These are phyloP conservation scores for Neurospora sp. DNA, from an alignment of 495 filamentous ascomycete genomes.

Conservation along the genomic window DNA sequence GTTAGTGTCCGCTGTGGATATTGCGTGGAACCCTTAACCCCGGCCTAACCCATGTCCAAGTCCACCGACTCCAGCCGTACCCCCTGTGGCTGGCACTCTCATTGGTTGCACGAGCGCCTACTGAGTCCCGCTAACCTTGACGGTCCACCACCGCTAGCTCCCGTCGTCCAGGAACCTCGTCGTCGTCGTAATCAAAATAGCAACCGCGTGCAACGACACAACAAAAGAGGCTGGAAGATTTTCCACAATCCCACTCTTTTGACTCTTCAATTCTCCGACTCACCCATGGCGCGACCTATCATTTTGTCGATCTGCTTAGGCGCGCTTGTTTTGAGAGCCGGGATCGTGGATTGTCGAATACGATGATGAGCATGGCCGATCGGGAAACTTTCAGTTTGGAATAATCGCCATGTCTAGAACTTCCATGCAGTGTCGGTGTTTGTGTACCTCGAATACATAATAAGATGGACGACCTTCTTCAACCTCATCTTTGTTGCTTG, in stretches of 20 bases:
- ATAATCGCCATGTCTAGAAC: not conserved
- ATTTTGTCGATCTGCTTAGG: not conserved
- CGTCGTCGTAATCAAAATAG: not conserved
- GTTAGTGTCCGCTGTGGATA: not conserved
- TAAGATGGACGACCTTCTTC: not conserved
- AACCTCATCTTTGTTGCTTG: not conserved
- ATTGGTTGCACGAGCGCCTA: slow-evolving; percentile 12
- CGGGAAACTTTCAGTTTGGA: not conserved
- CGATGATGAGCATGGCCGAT: not conserved
- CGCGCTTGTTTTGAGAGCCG: not conserved
- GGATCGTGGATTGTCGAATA: not conserved
- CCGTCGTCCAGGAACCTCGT: slow-evolving; percentile 2
- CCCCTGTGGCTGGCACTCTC: not conserved
- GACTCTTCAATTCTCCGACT: not conserved
- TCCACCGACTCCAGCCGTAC: not conserved
- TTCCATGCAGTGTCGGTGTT: not conserved
- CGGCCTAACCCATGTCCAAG: not conserved
- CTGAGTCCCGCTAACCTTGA: slow-evolving; percentile 2
- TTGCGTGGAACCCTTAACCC: not conserved
- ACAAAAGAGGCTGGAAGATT: not conserved
- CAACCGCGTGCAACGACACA: not conserved
- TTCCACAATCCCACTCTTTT: not conserved
- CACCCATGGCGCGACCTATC: not conserved
- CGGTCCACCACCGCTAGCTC: not conserved
- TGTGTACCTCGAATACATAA: not conserved